These are phyloP conservation scores for Acacia acuminata DNA, from an alignment of 306 rosid genomes.

Conservation along the genomic window DNA sequence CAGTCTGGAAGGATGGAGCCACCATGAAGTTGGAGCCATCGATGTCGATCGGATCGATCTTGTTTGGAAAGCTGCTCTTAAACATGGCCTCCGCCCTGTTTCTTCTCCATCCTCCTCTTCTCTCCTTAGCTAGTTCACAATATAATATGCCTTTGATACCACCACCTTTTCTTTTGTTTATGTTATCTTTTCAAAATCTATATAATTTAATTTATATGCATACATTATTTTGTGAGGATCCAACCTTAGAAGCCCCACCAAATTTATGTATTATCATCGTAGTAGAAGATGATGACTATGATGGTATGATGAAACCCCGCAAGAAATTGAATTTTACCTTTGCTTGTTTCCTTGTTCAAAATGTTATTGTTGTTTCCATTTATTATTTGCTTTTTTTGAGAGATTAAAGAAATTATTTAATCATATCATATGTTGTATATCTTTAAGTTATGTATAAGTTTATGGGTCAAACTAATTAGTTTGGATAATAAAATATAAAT, in stretches of 20 bases:
- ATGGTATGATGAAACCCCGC: neutral
- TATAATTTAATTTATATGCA: neutral
- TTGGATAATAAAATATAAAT: no score
- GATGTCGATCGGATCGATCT: constrained; percentile 83
- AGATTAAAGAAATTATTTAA: no score
- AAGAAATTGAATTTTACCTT: neutral
- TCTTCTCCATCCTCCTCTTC: constrained; percentile 23
- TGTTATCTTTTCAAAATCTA: neutral
- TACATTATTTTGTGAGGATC: neutral
- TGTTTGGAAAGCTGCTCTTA: constrained; percentile 94
- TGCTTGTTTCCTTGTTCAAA: neutral
- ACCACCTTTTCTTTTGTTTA: neutral
- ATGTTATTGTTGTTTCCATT: constrained; percentile 7
- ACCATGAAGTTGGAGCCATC: constrained; percentile 92
- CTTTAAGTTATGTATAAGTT: no score
- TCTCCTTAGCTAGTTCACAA: neutral
- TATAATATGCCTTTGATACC: neutral
- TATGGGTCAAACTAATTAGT: no score
- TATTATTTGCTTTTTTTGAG: neutral
- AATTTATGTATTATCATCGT: neutral
- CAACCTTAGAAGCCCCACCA: neutral
- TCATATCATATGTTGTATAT: no score
- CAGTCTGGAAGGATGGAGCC: constrained; percentile 82
- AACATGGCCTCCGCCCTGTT: constrained; percentile 80
- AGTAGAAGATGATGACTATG: neutral